Conservation (phyloP, 768 basidiomycete genomes). For the Pluteus cervinus region DNA sequence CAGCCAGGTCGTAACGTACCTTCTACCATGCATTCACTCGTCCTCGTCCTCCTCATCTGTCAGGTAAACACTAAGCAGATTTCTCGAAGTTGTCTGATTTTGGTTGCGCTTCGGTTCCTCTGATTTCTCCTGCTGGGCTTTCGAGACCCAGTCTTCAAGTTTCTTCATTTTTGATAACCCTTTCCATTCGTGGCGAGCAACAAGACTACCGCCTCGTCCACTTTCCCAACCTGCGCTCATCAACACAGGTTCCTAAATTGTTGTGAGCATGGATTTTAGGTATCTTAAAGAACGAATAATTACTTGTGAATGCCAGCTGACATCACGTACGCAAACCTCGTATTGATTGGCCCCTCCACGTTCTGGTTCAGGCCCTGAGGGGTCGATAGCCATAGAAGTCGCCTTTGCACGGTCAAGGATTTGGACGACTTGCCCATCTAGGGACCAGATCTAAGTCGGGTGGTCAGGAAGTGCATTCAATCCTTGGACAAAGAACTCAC, state of each 20-base stretch:
- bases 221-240: conserved; percentile 91
- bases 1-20: too few species aligned
- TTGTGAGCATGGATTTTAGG: background rate
- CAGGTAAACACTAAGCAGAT: too few species aligned
- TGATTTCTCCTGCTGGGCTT: conserved; percentile 21
- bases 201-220: conserved; percentile 56
- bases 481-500: conserved; percentile 32
- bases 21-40: too few species aligned
- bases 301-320: conserved; percentile 90
- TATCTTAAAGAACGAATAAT: conserved; percentile 7
- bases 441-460: conserved; percentile 80
- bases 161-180: conserved; percentile 76
- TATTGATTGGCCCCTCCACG: conserved; percentile 20
- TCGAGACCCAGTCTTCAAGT: conserved; percentile 75
- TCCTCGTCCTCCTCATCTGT: too few species aligned
- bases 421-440: conserved; percentile 84
- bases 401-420: conserved; percentile 76
- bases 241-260: conserved; percentile 69
- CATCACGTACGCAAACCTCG: conserved; percentile 76
- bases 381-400: conserved; percentile 64
- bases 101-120: conserved; percentile 14
- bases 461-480: conserved; percentile 5
- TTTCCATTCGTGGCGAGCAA: conserved; percentile 97
- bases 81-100: conserved; percentile 23
- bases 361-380: conserved; percentile 53